phyloP scores from a whole-genome alignment of 345 rosid species.

The Cardiospermum halicacabum region DNA sequence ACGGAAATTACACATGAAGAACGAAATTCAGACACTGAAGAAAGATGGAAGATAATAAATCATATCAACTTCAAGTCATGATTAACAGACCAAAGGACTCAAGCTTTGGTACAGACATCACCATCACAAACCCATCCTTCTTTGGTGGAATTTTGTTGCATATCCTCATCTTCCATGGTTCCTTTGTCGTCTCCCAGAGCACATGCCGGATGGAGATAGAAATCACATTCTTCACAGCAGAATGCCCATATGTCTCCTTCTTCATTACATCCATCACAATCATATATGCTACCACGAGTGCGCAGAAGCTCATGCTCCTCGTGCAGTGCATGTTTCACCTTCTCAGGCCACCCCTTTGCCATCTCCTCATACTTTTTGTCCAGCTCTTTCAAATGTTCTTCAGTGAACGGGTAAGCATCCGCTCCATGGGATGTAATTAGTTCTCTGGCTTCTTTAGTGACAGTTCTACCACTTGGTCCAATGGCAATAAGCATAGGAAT shows the following conservation, averaged over 20 bases:
- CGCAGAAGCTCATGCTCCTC: slow-evolving; percentile 61
- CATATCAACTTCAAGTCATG: background rate
- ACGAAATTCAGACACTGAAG: background rate
- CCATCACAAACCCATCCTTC: slow-evolving; percentile 65
- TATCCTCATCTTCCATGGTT: slow-evolving; percentile 8
- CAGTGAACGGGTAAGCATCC: slow-evolving; percentile 66
- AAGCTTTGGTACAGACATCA: slow-evolving; percentile 44
- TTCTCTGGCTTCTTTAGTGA: slow-evolving; percentile 42
- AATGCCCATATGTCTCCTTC: slow-evolving; percentile 52
- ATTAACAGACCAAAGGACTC: slow-evolving; percentile 2
- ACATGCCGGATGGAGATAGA: slow-evolving; percentile 64
- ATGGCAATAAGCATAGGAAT: slow-evolving; percentile 51
- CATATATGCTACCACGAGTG: slow-evolving; percentile 23
- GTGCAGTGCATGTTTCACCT: slow-evolving; percentile 53
- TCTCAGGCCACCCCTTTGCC: slow-evolving; percentile 74
- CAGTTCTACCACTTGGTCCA: slow-evolving; percentile 48
- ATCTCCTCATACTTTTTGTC: slow-evolving; percentile 38
- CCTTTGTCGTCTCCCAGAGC: slow-evolving; percentile 26
- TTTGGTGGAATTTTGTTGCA: slow-evolving; percentile 14
- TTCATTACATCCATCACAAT: slow-evolving; percentile 39
- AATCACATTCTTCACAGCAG: slow-evolving; percentile 55
- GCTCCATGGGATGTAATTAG: slow-evolving; percentile 36
- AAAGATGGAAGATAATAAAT: background rate
- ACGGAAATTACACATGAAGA: background rate
- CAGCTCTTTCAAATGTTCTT: slow-evolving; percentile 41